A percentile compares a stretch with the other conserved stretches of the same genome.
Evolutionary conservation across 306 rosid genomes (phyloP).

Genomic region (Prinsepia uniflora): DNA sequence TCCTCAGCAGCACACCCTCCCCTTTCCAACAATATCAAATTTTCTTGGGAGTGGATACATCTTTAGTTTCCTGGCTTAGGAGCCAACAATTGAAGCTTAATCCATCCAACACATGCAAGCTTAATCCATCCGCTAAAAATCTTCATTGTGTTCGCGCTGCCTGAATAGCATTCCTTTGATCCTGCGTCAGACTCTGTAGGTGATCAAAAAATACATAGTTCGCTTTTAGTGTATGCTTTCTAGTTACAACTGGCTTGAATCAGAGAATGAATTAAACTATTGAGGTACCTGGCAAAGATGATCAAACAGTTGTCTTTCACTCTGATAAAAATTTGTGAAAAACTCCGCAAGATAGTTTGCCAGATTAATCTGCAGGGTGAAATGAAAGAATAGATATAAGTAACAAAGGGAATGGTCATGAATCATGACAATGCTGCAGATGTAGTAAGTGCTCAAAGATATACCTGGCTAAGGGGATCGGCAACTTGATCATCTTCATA

Average conservation of each 20-base stretch:
- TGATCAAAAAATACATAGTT: conserved; percentile 1
- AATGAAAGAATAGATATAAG: conserved; percentile 7
- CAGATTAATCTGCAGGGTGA: conserved; percentile 62
- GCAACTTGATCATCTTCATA: conserved; percentile 73
- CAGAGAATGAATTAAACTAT: background rate
- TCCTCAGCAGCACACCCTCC: background rate
- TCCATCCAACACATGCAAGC: conserved; percentile 1
- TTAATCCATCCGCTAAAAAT: background rate
- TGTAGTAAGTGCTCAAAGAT: background rate
- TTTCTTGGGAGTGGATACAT: background rate
- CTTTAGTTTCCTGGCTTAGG: background rate
- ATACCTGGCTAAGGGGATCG: conserved; percentile 89
- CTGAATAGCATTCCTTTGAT: conserved; percentile 64
- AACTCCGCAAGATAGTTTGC: conserved; percentile 64
- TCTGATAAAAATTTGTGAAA: conserved; percentile 53
- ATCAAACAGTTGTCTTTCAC: conserved; percentile 54
- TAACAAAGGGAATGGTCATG: background rate
- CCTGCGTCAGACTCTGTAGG: conserved; percentile 64
- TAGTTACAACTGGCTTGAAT: background rate
- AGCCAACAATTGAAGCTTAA: conserved; percentile 1
- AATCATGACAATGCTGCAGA: background rate
- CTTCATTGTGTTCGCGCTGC: conserved; percentile 43
- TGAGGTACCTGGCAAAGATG: conserved; percentile 66
- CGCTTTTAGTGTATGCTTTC: background rate
- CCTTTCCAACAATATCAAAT: background rate